A percentile compares a stretch with the other conserved stretches of the same genome.
Evolutionary conservation across 176 grass and related monocot genomes (phyloP).

Genomic region (Areca catechu): DNA sequence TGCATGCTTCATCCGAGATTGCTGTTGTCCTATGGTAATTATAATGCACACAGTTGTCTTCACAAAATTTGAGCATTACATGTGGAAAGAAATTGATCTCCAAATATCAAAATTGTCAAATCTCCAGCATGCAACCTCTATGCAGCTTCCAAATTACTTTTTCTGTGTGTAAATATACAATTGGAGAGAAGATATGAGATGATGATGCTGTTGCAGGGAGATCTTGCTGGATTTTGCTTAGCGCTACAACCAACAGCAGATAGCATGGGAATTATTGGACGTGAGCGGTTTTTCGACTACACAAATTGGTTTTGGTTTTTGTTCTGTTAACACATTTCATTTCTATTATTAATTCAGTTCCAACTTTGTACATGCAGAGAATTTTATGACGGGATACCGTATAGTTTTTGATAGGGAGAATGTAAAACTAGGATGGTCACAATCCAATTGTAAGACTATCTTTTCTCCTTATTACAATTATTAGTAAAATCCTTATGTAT

Average conservation of each 20-base stretch:
- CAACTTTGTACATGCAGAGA: constrained; percentile 48
- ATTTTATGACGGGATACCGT: constrained; percentile 83
- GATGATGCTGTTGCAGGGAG: constrained; percentile 33
- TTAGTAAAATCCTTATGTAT: too few relatives aligned
- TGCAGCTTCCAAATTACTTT: too few relatives aligned
- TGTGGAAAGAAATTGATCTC: too few relatives aligned
- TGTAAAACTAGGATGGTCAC: constrained; percentile 75
- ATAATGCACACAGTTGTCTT: too few relatives aligned
- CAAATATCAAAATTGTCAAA: too few relatives aligned
- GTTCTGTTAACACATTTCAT: neutral
- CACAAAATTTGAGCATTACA: too few relatives aligned
- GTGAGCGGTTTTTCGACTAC: constrained; percentile 36
- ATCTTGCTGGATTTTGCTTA: constrained; percentile 49
- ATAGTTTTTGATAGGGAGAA: constrained; percentile 82
- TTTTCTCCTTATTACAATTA: neutral
- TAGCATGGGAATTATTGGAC: constrained; percentile 66
- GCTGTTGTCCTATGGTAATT: too few relatives aligned
- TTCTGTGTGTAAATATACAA: neutral
- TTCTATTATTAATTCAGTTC: too few relatives aligned
- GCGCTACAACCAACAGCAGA: constrained; percentile 53
- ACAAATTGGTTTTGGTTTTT: neutral
- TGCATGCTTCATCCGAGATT: too few relatives aligned
- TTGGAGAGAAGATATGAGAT: neutral
- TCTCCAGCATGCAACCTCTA: too few relatives aligned
- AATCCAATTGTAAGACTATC: constrained; percentile 63